Evolutionary conservation across 2,329 filamentous ascomycete genomes (phyloP), one percentile per base, ranked within the genome.

Genomic region (Colletotrichum lini): DNA sequence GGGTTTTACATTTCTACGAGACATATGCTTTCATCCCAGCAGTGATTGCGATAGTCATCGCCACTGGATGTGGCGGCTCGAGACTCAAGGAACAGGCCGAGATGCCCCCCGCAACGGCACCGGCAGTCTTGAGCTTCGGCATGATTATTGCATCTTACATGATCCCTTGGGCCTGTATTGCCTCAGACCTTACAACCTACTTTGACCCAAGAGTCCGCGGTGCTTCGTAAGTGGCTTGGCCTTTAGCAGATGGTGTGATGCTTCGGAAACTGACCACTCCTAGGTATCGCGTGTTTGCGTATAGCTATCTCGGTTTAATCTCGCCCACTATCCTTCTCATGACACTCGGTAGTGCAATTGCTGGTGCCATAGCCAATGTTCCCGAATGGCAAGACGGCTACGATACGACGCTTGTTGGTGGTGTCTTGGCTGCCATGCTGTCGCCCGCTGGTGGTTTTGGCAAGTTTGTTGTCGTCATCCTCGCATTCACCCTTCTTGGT

Each of bases 271-370:
- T 35, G 2, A 38, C 26, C 26, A 4, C 6, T 38, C 30, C 23
- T 21, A 80, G 79, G 12, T 80, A 78, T 79, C 79, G 80, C 5
- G 79, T 91, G 66, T 90, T 90, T 65, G 68, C 81, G 4, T 91
- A 91, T 76, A 86, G 84, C 2, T 91, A 89, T 76, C 74, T 83
- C 15, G 90, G 90, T 12, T 84, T 91, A 2, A 78, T 84, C 8
- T 74, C 88, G 6, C 89, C 89, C 0, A 88, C 88, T 0, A 82
- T 90, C 47, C 82, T 88, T 0, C 84, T 92, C 61, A 91, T 92
- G 89, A 84, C 84, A 0, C 85, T 92, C 0, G 90, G 90, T 8
- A 88, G 90, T 12, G 90, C 90, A n/a, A 90, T 92, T 53, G 89
- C 86, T 21, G 89, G 89, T 8, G 89, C 89, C 40, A 83, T 89